Conservation (phyloP, 2,329 filamentous ascomycete species). For the Penicillium concentricum region DNA sequence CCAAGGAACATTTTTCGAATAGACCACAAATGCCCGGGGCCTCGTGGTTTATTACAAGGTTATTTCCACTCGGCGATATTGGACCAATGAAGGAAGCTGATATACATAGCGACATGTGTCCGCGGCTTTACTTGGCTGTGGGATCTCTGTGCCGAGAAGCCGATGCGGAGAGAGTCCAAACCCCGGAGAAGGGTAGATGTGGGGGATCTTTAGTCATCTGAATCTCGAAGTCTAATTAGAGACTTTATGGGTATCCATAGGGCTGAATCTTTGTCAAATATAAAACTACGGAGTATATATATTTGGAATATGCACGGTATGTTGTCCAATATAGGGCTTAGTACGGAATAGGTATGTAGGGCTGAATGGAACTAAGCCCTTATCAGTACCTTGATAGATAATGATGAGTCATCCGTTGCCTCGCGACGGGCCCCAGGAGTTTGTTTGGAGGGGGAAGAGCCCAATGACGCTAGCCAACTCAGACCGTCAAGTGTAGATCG, state of each 20-base stretch:
- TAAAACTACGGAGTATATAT: background rate
- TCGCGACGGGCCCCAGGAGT: constrained; percentile 17
- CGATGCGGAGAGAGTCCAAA: constrained; percentile 16
- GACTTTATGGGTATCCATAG: background rate
- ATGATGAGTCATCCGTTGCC: constrained; percentile 18
- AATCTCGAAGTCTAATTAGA: background rate
- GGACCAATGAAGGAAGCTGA: constrained; percentile 12
- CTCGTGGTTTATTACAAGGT: background rate
- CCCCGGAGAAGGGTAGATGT: background rate
- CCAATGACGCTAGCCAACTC: constrained; percentile 13
- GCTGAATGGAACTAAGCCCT: constrained; percentile 5
- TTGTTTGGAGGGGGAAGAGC: constrained; percentile 22
- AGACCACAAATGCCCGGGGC: constrained; percentile 4
- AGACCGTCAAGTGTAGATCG: constrained; percentile 12
- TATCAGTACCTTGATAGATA: background rate
- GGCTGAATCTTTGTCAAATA: background rate
- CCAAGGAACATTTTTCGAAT: background rate
- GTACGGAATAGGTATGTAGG: background rate
- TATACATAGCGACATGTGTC: background rate
- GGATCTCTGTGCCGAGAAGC: constrained; percentile 19
- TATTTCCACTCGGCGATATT: constrained; percentile 7
- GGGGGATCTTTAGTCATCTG: background rate
- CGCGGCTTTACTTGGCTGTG: constrained; percentile 9
- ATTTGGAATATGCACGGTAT: background rate
- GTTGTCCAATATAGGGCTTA: background rate